Percentiles rank a stretch among this genome's conserved stretches.
Conservation (phyloP, 768 basidiomycete genomes). For the Steccherinum ochraceum region DNA sequence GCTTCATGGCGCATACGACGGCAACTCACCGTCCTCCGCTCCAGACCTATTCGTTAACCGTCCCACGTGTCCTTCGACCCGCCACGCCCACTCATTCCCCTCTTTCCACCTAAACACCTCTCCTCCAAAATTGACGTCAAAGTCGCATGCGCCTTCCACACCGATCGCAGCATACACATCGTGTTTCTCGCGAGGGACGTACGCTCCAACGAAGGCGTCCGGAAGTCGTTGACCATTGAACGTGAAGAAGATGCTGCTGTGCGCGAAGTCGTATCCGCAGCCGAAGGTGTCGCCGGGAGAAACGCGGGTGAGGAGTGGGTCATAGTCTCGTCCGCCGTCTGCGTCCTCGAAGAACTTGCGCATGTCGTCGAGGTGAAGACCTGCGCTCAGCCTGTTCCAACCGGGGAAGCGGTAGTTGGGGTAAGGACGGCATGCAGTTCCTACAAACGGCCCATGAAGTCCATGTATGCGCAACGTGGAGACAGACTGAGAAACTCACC, state of each 20-base stretch:
- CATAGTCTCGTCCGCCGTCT: constrained; percentile 57
- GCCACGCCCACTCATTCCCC: constrained; percentile 63
- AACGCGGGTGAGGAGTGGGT: constrained; percentile 19
- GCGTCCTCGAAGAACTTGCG: constrained; percentile 70
- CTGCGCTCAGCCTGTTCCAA: constrained; percentile 64
- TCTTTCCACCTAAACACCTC: constrained; percentile 55
- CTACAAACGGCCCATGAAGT: constrained; percentile 25
- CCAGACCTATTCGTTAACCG: constrained; percentile 29
- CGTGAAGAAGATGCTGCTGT: constrained; percentile 55
- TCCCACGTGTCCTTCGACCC: constrained; percentile 58
- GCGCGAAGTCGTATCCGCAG: constrained; percentile 55
- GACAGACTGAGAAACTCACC: constrained; percentile 30
- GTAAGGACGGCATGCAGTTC: constrained; percentile 60
- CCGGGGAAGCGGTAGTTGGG: constrained; percentile 63
- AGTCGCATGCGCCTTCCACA: constrained; percentile 43
- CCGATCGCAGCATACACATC: constrained; percentile 67
- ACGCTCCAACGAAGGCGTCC: constrained; percentile 52
- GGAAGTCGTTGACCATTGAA: constrained; percentile 53
- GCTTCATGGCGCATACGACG: too few species aligned
- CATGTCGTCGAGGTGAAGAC: constrained; percentile 63
- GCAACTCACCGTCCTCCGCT: constrained; percentile 37
- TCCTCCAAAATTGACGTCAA: constrained; percentile 63
- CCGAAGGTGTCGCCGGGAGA: constrained; percentile 48
- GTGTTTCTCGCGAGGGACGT: constrained; percentile 40
- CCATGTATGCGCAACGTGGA: constrained; percentile 1